Percentiles rank a stretch among this genome's conserved stretches.
phyloP scores from a whole-genome alignment of 148 eudicot species.

The Agrostemma githago region DNA sequence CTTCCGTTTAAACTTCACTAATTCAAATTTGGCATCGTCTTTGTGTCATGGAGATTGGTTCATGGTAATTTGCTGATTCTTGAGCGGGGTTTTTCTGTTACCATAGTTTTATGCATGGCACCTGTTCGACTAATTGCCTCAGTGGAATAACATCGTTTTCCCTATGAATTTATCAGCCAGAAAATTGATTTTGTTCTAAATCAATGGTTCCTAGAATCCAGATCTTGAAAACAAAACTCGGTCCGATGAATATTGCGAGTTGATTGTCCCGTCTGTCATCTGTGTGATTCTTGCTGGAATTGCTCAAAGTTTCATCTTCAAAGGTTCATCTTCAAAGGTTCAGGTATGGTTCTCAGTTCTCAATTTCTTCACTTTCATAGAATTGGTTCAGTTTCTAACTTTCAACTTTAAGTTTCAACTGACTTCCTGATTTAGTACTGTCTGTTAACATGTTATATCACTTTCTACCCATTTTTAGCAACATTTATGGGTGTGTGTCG shows the following conservation, averaged over 20 bases:
- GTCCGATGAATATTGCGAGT: too few species aligned
- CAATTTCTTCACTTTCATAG: too few species aligned
- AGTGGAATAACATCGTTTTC: not conserved
- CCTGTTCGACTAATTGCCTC: constrained; percentile 19
- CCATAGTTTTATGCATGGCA: not conserved
- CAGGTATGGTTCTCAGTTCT: too few species aligned
- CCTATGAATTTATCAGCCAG: not conserved
- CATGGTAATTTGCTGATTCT: not conserved
- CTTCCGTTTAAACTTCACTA: not conserved
- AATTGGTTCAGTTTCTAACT: too few species aligned
- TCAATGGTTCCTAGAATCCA: not conserved
- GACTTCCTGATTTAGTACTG: too few species aligned
- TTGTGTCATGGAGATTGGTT: not conserved
- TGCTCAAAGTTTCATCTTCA: too few species aligned
- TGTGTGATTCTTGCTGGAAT: too few species aligned
- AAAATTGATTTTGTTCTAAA: not conserved
- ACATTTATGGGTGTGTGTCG: not conserved
- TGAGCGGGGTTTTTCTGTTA: not conserved
- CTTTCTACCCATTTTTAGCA: not conserved
- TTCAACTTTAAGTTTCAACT: too few species aligned
- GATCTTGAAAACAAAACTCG: not conserved
- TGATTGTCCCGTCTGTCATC: too few species aligned
- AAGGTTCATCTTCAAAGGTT: too few species aligned
- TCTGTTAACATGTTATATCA: too few species aligned
- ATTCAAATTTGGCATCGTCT: not conserved